A percentile compares a stretch with the other conserved stretches of the same genome.
Conservation (phyloP, 2,329 filamentous ascomycete species). For the Seiridium unicorne region DNA sequence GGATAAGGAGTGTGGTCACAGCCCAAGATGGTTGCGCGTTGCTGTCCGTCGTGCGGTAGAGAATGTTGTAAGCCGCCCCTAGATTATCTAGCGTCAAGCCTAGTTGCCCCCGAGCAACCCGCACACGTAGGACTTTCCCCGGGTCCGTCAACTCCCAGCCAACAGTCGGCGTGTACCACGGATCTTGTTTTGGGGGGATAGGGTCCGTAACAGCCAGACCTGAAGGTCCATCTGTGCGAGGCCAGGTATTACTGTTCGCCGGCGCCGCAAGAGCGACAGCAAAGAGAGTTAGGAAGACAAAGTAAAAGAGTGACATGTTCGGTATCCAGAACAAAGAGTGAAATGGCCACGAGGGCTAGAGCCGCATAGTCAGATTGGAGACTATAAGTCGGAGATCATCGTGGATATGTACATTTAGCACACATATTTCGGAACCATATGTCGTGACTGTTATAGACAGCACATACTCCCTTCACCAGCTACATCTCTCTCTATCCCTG, state of each 20-base stretch:
- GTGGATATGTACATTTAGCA: background rate
- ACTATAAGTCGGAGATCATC: background rate
- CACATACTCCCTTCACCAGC: no score
- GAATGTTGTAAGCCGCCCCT: conserved; percentile 29
- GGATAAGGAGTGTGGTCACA: conserved; percentile 32
- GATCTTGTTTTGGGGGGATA: conserved; percentile 32
- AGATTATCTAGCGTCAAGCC: conserved; percentile 8
- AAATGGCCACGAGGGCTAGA: conserved; percentile 1
- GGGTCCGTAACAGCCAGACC: background rate
- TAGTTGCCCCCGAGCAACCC: conserved; percentile 13
- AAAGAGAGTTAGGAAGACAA: background rate
- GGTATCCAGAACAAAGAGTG: background rate
- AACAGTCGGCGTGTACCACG: conserved; percentile 30
- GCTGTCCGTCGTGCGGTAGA: conserved; percentile 36
- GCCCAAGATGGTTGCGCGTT: conserved; percentile 33
- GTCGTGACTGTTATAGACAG: background rate
- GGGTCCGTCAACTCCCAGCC: conserved; percentile 18
- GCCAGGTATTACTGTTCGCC: background rate
- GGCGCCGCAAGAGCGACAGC: background rate
- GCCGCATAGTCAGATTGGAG: background rate
- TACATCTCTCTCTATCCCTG: no score
- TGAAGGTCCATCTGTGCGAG: background rate
- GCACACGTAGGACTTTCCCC: conserved; percentile 12
- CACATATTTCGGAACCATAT: background rate
- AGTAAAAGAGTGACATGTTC: background rate